phyloP scores from a whole-genome alignment of 148 eudicot species.

The Arctostaphylos glauca region DNA sequence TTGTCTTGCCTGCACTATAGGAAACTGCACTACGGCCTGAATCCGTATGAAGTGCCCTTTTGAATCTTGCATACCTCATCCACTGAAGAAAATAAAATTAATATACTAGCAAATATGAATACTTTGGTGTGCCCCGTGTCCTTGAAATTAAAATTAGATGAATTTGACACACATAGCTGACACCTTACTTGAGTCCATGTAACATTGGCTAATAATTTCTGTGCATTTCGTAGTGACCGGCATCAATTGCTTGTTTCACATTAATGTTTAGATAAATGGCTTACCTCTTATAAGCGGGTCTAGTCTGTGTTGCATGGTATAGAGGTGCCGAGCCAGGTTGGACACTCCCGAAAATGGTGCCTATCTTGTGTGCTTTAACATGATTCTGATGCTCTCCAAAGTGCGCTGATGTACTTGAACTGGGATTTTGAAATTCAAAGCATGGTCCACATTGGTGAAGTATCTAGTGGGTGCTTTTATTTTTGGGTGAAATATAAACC shows the following conservation, averaged over 20 bases:
- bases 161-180: not conserved
- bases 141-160: not conserved
- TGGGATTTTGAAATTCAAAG: not conserved
- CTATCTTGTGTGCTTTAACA: not conserved
- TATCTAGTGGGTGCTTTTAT: not conserved
- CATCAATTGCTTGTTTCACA: not conserved
- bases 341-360: not conserved
- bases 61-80: too few species aligned
- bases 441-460: not conserved
- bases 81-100: too few species aligned
- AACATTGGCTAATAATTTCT: not conserved
- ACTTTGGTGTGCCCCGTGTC: not conserved
- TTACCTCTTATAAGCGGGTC: not conserved
- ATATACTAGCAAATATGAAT: not conserved
- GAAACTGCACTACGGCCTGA: too few species aligned
- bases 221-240: not conserved
- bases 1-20: too few species aligned
- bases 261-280: not conserved
- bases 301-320: not conserved
- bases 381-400: conserved; percentile 1
- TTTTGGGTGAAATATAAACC: not conserved
- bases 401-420: not conserved
- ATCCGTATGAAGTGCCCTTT: too few species aligned
- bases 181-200: not conserved
- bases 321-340: not conserved